phyloP scores from a whole-genome alignment of 2,329 filamentous ascomycete species.

The Curvularia lunata region DNA sequence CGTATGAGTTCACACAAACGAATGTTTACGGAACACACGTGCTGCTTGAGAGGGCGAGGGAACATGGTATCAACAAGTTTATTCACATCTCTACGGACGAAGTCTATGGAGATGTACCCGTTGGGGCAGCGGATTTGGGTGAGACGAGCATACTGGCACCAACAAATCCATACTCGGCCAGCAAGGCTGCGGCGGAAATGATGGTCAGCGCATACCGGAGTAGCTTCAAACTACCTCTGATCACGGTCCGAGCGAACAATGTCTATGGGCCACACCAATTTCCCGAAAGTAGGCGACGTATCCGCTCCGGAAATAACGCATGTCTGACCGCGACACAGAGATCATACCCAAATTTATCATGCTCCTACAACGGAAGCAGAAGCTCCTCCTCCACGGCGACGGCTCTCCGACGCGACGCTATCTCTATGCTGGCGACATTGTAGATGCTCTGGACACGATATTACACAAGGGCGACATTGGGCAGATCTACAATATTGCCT shows the following conservation, averaged over 20 bases:
- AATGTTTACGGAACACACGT: conserved; percentile 88
- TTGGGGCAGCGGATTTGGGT: conserved; percentile 72
- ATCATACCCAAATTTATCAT: conserved; percentile 84
- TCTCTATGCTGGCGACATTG: conserved; percentile 78
- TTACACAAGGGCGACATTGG: conserved; percentile 76
- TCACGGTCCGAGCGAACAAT: conserved; percentile 83
- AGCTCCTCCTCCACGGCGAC: conserved; percentile 77
- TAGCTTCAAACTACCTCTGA: conserved; percentile 79
- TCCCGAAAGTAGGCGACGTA: conserved; percentile 72
- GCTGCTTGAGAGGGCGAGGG: conserved; percentile 76
- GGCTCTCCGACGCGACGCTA: conserved; percentile 77
- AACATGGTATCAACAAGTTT: conserved; percentile 73
- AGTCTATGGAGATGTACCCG: conserved; percentile 80
- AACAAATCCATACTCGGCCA: conserved; percentile 82
- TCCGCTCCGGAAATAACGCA: no score
- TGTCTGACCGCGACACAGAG: conserved; percentile 58
- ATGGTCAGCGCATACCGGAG: conserved; percentile 85
- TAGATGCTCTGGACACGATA: conserved; percentile 83
- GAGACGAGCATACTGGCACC: conserved; percentile 78
- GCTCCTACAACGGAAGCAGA: conserved; percentile 69
- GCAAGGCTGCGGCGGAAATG: conserved; percentile 84
- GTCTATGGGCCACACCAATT: conserved; percentile 86
- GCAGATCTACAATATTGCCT: conserved; percentile 83
- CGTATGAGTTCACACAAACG: conserved; percentile 79
- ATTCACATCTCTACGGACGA: conserved; percentile 86